Base-by-base conservation (phyloP, 352 stramenopile species). In the Phytophthora multivora region DNA sequence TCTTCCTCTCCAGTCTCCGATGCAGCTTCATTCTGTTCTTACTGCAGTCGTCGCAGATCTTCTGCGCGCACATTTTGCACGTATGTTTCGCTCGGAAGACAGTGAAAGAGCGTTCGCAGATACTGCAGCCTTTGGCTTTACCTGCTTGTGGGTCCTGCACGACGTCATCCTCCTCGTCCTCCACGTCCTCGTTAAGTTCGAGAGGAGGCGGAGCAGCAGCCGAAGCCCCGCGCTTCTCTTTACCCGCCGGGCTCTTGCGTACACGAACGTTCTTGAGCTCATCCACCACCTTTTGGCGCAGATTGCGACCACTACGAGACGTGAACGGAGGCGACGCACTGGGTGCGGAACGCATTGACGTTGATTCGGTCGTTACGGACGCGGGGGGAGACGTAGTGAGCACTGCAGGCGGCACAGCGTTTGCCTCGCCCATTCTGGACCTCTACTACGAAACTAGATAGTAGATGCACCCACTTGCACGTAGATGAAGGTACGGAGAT, bases 21-120 rank as follows among this genome's bases (percentile, higher is more conserved):
- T 93, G 71, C 11, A 90, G 71, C 62, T 91, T 91, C 52, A 90
- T 77, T 30, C 86, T 66, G 66, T 85, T 94, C 70, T 91, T 89
- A 61, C 81, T 91, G 68, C 86, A 94, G 71, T 91, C 81, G 48
- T 94, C 85, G 53, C 86, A 94, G 46, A 92, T 85, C 58, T 87
- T 86, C 39, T 77, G 69, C 31, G 64, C 50, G 53, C 86, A 94
- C 4, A 89, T 56, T 62, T 89, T 88, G 59, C 86, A 94, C 58
- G 83, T 91, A 58, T 94, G 86, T 64, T 92, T 92, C 46, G 83
- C 70, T 33, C 82, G 81, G 50, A 94, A 91, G 36, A 94, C 81
- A 2, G 78, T 82, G 53, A 92, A 92, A 21, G 83, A 88, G 2
- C 80, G 79, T 48, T 90, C 79, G 52, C 83, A 92, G 36, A 88